Evolutionary conservation across 73 alveolate genomes (phyloP), one percentile per base, ranked within the genome.

Genomic region (Uronychia binucleata): DNA sequence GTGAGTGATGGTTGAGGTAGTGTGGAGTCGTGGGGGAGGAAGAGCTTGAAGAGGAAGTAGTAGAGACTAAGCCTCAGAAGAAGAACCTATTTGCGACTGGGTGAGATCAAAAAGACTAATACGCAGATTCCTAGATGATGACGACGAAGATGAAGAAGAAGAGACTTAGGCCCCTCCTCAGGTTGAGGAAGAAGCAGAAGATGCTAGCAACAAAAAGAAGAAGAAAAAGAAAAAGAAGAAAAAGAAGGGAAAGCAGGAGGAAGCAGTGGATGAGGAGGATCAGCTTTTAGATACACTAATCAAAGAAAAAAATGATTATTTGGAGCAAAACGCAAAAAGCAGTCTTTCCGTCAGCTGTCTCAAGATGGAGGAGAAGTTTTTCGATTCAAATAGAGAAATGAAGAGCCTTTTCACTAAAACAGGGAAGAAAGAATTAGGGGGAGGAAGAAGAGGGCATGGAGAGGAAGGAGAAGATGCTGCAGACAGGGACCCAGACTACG

Each of bases 381-480:
- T 90, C 33, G 77, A 84, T 34, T 76, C 75, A 25, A 74, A 90
- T 60, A 58, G 87, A 75, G 95, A 90, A 57, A 26, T 90, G 34
- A 84, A 76, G 75, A 5, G n/a, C 27, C 74, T 89, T n/a, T 85
- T 90, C 30, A 77, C 90, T 19, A 79, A 78, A 46, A n/a, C 81
- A 19, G 86, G 90, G 14, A 90, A 75, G 13, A 46, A 58, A 0
- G 95, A 90, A 8, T 29, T 59, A 1, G 90, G 57, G 33, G 90
- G 80, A 29, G 92, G 85, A 30, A 88, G 83, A 30, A 85, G 85
- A 80, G 87, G 78, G 34, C n/a, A n/a, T n/a, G n/a, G 95, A 89
- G 84, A 31, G 28, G 82, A 75, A 67, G 77, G 59, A 85, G 60
- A 58, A 85, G 74, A 27, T 59, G 81, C 26, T 46, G 33, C 58